Base-by-base conservation (phyloP, 2,329 filamentous ascomycete species). In the Pseudovirgaria hyperparasitica region DNA sequence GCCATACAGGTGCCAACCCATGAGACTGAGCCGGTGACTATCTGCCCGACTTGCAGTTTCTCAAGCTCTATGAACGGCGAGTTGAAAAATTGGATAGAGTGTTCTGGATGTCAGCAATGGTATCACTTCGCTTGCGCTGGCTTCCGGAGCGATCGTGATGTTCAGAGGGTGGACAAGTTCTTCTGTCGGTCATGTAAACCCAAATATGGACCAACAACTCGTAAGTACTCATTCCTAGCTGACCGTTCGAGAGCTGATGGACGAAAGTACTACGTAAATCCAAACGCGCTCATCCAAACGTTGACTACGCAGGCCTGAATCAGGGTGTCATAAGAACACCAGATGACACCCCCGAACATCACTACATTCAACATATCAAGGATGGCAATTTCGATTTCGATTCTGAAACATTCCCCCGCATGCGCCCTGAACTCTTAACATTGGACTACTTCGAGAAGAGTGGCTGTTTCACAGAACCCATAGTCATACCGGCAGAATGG, bases 31-130 rank as follows among this genome's bases (percentile, higher is more conserved):
- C 37, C 61, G 48, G 55, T 60, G 40, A 59, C 57, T 9, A 50
- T 64, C 6, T 76, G 72, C 42, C 67, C 66, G 18, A 60, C 63
- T 15, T 77, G 72, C 43, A 61, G 67, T 21, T 60, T 67, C 29
- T 56, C 65, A 18, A 60, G 69, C 23, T 62, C 70, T 12, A 48
- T 57, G 13, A 60, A 62, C 18, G 60, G 56, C 8, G 68, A 72
- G 28, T 57, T 62, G 32, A 67, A 75, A 36, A 61, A 68, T 29
- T 79, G 74, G 74, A 74, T 79, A 34, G 68, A 66, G 22, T 79
- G 74, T 43, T 72, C 78, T 46, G 72, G 70, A 15, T 79, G 74
- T 52, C 73, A 76, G 42, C 62, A 62, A 30, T 79, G 74, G 74
- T 76, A 72, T 42, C 74, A 79, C 50, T 72, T 72, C 33, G 64